Conservation (phyloP, 805 yeast genomes). For the Pichia nanzhaoensis region DNA sequence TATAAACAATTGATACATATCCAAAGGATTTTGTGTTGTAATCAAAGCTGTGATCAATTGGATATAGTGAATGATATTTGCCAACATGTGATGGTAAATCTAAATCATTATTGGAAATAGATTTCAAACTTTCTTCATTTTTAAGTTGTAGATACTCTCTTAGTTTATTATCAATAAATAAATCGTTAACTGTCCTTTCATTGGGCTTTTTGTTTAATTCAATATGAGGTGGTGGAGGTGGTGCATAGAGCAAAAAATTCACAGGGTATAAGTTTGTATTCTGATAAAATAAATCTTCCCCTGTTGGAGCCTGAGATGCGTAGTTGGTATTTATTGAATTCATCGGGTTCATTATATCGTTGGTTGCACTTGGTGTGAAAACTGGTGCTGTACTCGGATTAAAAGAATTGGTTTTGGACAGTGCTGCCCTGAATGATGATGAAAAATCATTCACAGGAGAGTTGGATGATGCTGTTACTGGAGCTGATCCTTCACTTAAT, state of each 20-base stretch:
- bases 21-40: slow-evolving; percentile 40
- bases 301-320: slow-evolving; percentile 10
- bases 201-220: slow-evolving; percentile 55
- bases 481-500: too few species aligned
- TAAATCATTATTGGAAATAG: slow-evolving; percentile 41
- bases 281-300: slow-evolving; percentile 27
- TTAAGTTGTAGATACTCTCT: slow-evolving; percentile 65
- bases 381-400: slow-evolving; percentile 29
- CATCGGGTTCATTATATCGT: not conserved
- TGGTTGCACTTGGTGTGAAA: slow-evolving; percentile 32
- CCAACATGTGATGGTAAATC: slow-evolving; percentile 71
- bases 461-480: too few species aligned
- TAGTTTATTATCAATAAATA: slow-evolving; percentile 67
- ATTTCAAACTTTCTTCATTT: slow-evolving; percentile 73
- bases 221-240: slow-evolving; percentile 74
- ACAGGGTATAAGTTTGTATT: slow-evolving; percentile 42
- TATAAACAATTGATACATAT: slow-evolving; percentile 57
- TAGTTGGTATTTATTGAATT: slow-evolving; percentile 1
- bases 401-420: slow-evolving; percentile 12
- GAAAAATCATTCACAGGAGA: too few species aligned
- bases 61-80: slow-evolving; percentile 77
- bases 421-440: not conserved
- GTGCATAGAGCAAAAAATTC: slow-evolving; percentile 86
- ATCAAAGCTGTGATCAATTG: slow-evolving; percentile 53
- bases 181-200: slow-evolving; percentile 59